phyloP scores from a whole-genome alignment of 257 asterid species.

The Solanum chilense region DNA sequence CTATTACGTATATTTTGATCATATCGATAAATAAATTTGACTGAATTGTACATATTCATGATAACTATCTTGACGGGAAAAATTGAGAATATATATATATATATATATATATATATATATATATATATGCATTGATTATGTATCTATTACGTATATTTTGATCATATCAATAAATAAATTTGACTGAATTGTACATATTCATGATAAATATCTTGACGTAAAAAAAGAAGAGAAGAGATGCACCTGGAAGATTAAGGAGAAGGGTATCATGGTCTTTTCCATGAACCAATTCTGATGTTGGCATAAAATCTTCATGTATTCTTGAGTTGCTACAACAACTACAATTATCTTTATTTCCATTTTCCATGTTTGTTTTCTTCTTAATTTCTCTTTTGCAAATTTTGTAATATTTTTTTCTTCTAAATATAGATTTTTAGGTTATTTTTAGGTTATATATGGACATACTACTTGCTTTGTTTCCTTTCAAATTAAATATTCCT shows the following conservation, averaged over 20 bases:
- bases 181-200: neutral
- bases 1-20: no score
- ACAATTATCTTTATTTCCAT: slow-evolving; percentile 20
- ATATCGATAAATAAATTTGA: no score
- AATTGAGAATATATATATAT: neutral
- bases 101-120: neutral
- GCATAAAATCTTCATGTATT: slow-evolving; percentile 32
- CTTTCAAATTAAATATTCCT: neutral
- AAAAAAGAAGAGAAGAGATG: neutral
- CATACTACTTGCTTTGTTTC: neutral
- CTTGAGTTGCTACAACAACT: neutral
- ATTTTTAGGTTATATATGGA: neutral
- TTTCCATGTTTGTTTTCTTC: neutral
- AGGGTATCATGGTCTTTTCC: slow-evolving; percentile 55
- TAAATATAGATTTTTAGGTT: neutral
- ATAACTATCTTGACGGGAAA: no score
- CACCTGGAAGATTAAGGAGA: slow-evolving; percentile 50
- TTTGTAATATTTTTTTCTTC: neutral
- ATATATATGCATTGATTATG: no score
- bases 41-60: no score
- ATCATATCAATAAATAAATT: neutral
- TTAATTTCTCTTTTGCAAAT: neutral
- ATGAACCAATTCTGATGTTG: slow-evolving; percentile 27
- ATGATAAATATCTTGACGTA: no score
- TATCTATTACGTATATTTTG: no score